These are phyloP conservation scores for Saxispiralis lemnorum DNA, from an alignment of 495 filamentous ascomycete genomes.

Conservation along the genomic window DNA sequence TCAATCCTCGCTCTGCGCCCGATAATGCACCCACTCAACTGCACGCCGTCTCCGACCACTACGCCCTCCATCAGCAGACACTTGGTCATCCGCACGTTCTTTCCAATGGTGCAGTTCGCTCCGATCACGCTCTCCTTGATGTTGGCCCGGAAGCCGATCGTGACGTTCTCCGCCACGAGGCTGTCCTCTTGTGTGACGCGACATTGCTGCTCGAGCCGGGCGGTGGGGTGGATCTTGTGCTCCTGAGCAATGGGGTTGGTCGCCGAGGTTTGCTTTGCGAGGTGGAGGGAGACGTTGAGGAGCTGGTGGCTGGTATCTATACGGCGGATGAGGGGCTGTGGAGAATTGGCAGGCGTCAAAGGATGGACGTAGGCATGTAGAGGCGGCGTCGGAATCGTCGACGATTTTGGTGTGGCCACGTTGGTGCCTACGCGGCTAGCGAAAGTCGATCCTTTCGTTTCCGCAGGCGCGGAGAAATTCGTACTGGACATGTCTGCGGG, in stretches of 20 bases:
- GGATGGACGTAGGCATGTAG: slow-evolving; percentile 60
- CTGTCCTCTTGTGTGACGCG: slow-evolving; percentile 60
- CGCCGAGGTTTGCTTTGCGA: slow-evolving; percentile 43
- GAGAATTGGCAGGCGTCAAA: slow-evolving; percentile 25
- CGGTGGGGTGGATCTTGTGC: slow-evolving; percentile 63
- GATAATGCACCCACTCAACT: slow-evolving; percentile 65
- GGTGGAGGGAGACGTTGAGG: slow-evolving; percentile 59
- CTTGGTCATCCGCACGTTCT: slow-evolving; percentile 57
- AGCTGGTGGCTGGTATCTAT: slow-evolving; percentile 75
- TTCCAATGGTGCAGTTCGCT: slow-evolving; percentile 63
- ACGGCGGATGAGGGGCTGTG: slow-evolving; percentile 45
- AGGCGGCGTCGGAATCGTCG: slow-evolving; percentile 37
- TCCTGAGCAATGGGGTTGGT: slow-evolving; percentile 50
- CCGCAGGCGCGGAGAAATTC: neutral
- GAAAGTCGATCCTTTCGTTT: slow-evolving; percentile 10
- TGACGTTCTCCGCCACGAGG: slow-evolving; percentile 70
- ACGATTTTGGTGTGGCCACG: neutral
- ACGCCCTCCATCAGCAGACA: slow-evolving; percentile 87
- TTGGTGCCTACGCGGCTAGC: slow-evolving; percentile 27
- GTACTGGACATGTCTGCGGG: slow-evolving; percentile 39
- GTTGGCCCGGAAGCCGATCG: slow-evolving; percentile 61
- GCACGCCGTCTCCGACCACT: slow-evolving; percentile 56
- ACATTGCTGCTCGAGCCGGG: slow-evolving; percentile 53
- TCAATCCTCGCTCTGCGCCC: slow-evolving; percentile 61
- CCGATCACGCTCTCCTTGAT: slow-evolving; percentile 83